Evolutionary conservation across 768 basidiomycete genomes (phyloP).

Genomic region (Pilatotrama ljubarskyi): DNA sequence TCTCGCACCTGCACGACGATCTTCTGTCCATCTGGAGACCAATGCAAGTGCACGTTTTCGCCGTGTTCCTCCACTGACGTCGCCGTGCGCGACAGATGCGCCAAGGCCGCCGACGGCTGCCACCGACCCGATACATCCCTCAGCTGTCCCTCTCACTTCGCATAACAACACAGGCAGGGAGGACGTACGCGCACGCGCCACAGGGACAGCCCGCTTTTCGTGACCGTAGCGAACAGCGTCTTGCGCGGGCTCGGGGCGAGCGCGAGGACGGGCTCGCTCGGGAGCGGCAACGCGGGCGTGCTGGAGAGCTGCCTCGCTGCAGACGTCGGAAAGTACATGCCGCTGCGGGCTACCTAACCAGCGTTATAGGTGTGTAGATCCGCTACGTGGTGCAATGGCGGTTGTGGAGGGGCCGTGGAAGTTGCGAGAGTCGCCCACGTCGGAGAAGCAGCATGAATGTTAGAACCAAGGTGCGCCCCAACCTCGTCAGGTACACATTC

Average conservation of each 20-base stretch:
- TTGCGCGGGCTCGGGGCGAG: slow-evolving; percentile 68
- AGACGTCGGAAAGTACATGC: slow-evolving; percentile 86
- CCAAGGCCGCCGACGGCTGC: slow-evolving; percentile 72
- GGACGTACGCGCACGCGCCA: slow-evolving; percentile 81
- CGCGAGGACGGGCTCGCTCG: slow-evolving; percentile 62
- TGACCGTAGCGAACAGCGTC: slow-evolving; percentile 76
- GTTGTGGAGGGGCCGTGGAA: background rate
- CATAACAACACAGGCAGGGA: background rate
- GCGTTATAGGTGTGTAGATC: background rate
- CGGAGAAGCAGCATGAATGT: slow-evolving; percentile 12
- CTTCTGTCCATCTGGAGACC: slow-evolving; percentile 80
- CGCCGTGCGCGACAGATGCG: slow-evolving; percentile 73
- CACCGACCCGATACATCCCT: slow-evolving; percentile 4
- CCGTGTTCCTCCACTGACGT: slow-evolving; percentile 82
- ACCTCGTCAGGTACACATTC: background rate
- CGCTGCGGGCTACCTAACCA: background rate
- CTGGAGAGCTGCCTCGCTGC: slow-evolving; percentile 73
- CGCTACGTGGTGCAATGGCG: background rate
- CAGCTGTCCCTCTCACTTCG: slow-evolving; percentile 1
- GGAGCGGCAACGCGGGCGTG: slow-evolving; percentile 68
- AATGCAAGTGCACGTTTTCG: slow-evolving; percentile 70
- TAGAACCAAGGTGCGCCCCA: background rate
- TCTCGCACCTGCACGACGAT: slow-evolving; percentile 75
- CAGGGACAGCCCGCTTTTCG: slow-evolving; percentile 67
- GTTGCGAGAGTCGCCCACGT: slow-evolving; percentile 3